Percentiles rank a stretch among this genome's conserved stretches.
Evolutionary conservation across 805 yeast species (phyloP).

Genomic region (Kazachstania africana): DNA sequence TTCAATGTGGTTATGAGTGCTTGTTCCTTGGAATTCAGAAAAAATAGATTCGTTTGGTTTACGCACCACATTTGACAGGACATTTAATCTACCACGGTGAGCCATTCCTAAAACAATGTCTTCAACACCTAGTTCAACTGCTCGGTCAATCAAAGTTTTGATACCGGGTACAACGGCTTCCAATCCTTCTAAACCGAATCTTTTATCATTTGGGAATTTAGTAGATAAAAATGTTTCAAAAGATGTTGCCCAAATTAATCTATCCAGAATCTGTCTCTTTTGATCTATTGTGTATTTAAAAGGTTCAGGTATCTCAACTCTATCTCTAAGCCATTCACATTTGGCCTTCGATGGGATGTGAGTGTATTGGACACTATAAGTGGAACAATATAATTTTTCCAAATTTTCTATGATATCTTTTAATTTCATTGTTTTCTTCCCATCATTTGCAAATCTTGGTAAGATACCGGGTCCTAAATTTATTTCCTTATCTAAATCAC

Average conservation of each 20-base stretch:
- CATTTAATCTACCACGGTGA: conserved; percentile 97
- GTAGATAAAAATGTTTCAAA: conserved; percentile 89
- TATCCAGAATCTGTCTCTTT: conserved; percentile 91
- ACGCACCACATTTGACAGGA: conserved; percentile 95
- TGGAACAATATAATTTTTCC: conserved; percentile 75
- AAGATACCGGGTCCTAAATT: conserved; percentile 95
- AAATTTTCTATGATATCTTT: conserved; percentile 68
- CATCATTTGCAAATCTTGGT: conserved; percentile 71
- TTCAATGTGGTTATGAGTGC: conserved; percentile 63
- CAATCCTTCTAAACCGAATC: conserved; percentile 98
- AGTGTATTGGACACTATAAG: conserved; percentile 89
- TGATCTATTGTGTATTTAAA: conserved; percentile 74
- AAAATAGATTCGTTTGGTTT: conserved; percentile 97
- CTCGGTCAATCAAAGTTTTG: conserved; percentile 86
- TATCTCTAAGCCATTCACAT: conserved; percentile 97
- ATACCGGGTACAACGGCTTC: conserved; percentile 95
- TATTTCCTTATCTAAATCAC: conserved; percentile 72
- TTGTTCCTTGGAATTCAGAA: conserved; percentile 80
- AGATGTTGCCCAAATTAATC: conserved; percentile 91
- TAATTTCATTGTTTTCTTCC: conserved; percentile 51
- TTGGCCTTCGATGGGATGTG: conserved; percentile 92
- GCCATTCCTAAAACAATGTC: conserved; percentile 99
- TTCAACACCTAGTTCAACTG: conserved; percentile 87
- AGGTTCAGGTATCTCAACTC: conserved; percentile 86
- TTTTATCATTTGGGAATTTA: conserved; percentile 95